Conservation (phyloP, 2,329 filamentous ascomycete genomes). For the Tolypocladium guangdongense region DNA sequence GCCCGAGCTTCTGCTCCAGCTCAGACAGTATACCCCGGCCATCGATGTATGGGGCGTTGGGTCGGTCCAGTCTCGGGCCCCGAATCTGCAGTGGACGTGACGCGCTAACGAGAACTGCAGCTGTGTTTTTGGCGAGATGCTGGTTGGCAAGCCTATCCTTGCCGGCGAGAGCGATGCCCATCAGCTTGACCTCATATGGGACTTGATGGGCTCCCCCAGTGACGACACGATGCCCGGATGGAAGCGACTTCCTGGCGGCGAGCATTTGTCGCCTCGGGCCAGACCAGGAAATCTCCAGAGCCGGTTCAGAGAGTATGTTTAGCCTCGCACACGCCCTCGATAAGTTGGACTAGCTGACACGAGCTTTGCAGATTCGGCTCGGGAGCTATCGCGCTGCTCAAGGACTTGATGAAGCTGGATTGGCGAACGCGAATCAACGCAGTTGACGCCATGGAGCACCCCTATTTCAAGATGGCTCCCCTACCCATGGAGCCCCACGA, state of each 20-base stretch:
- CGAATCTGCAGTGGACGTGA: not conserved
- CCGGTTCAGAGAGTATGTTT: conserved; percentile 59
- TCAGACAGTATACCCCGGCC: conserved; percentile 88
- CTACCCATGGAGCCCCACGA: conserved; percentile 74
- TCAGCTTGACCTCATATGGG: conserved; percentile 89
- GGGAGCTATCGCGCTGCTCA: conserved; percentile 66
- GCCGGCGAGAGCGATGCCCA: conserved; percentile 80
- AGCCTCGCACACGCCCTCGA: not conserved
- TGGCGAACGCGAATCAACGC: conserved; percentile 87
- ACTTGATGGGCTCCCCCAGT: conserved; percentile 79
- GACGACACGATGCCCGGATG: conserved; percentile 91
- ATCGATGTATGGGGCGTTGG: conserved; percentile 98
- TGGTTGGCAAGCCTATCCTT: conserved; percentile 84
- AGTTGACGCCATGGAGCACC: conserved; percentile 82
- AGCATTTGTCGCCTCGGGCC: conserved; percentile 55
- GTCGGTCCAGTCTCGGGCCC: conserved; percentile 34
- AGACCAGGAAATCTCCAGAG: conserved; percentile 55
- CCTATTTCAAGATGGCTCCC: conserved; percentile 76
- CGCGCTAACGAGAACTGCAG: conserved; percentile 31
- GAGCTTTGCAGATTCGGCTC: conserved; percentile 43
- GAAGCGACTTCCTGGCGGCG: conserved; percentile 70
- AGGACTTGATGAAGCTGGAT: conserved; percentile 76
- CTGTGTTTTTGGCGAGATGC: conserved; percentile 99
- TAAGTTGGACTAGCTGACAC: conserved; percentile 6
- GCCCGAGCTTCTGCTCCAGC: conserved; percentile 78